phyloP scores from a whole-genome alignment of 345 rosid species.

The Eucalyptus regnans region DNA sequence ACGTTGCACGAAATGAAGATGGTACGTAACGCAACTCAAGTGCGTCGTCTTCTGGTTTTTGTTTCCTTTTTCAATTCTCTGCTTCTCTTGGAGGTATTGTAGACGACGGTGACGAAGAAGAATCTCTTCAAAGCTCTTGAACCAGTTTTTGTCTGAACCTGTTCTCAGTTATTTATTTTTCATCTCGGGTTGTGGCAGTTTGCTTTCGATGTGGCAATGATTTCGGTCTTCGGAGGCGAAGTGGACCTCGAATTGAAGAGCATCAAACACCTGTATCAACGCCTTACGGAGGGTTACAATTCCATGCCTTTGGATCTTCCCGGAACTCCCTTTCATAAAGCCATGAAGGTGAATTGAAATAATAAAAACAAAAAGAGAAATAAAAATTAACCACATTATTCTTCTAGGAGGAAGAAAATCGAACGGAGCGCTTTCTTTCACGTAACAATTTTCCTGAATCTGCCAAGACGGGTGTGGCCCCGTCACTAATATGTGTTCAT shows the following conservation, averaged over 20 bases:
- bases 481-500: background rate
- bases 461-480: background rate
- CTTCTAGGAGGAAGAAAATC: background rate
- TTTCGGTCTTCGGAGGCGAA: conserved; percentile 59
- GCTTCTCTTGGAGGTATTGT: background rate
- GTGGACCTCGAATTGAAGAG: conserved; percentile 37
- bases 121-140: background rate
- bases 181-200: conserved; percentile 26
- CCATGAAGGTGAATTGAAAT: conserved; percentile 51
- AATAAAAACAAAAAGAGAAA: background rate
- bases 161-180: background rate
- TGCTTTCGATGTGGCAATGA: conserved; percentile 94
- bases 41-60: background rate
- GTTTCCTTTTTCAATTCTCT: background rate
- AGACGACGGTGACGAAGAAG: background rate
- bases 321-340: conserved; percentile 68
- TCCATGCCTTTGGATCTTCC: conserved; percentile 90
- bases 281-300: conserved; percentile 78
- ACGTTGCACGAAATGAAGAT: conserved; percentile 83
- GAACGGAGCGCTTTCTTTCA: background rate
- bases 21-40: conserved; percentile 22
- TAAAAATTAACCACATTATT: background rate
- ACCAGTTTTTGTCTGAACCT: background rate
- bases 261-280: conserved; percentile 57
- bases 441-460: background rate